These are phyloP conservation scores for Pelargonium nanum DNA, from an alignment of 345 rosid genomes.

Conservation along the genomic window DNA sequence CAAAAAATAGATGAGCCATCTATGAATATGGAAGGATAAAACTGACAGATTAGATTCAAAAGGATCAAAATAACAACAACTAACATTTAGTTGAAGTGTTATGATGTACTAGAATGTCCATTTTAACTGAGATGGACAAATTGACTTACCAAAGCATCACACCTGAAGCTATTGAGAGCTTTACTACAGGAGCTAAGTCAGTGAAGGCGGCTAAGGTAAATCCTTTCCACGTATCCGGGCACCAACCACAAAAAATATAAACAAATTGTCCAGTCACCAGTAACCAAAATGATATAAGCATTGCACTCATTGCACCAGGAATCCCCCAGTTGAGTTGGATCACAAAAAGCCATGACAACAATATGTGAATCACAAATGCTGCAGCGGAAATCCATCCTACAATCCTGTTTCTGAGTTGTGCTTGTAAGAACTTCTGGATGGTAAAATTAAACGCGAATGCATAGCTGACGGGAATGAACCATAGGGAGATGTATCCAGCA, in stretches of 20 bases:
- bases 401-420: constrained; percentile 19
- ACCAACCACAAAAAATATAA: constrained; percentile 16
- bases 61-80: no score
- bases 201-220: constrained; percentile 11
- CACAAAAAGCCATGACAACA: constrained; percentile 16
- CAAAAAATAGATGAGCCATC: no score
- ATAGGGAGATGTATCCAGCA: constrained; percentile 14
- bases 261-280: constrained; percentile 11
- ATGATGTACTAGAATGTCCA: no score
- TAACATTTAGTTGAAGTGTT: no score
- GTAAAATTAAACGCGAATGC: constrained; percentile 14
- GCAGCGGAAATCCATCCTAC: constrained; percentile 14
- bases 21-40: no score
- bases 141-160: constrained; percentile 20
- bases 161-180: constrained; percentile 21
- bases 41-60: no score
- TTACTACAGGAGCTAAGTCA: constrained; percentile 15
- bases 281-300: constrained; percentile 14
- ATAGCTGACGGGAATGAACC: constrained; percentile 25
- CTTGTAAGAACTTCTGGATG: constrained; percentile 22
- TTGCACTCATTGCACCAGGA: constrained; percentile 10
- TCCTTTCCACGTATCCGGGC: constrained; percentile 18
- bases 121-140: no score
- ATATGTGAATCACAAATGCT: constrained; percentile 11
- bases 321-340: constrained; percentile 5